Percentiles rank a stretch among this genome's conserved stretches.
Evolutionary conservation across 306 rosid genomes (phyloP).

Genomic region (Fagus sylvatica): DNA sequence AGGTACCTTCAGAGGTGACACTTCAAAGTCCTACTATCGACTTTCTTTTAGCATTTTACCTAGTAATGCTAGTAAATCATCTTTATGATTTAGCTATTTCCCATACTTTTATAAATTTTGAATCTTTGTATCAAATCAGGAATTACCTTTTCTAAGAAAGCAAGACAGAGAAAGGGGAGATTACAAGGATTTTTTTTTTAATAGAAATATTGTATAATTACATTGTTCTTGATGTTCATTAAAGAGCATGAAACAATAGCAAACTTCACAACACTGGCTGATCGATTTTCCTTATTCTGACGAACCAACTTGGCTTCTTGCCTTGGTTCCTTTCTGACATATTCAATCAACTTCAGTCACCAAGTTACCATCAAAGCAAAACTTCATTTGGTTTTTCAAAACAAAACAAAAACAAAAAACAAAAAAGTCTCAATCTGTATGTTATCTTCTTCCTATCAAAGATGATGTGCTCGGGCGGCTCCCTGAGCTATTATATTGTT

Average conservation of each 20-base stretch:
- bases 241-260: constrained; percentile 1
- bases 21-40: not conserved
- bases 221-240: not conserved
- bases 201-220: not conserved
- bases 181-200: not conserved
- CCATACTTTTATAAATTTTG: too few species aligned
- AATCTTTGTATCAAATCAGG: not conserved
- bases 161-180: not conserved
- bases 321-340: not conserved
- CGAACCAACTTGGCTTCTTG: not conserved
- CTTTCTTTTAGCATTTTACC: not conserved
- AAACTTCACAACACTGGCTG: not conserved
- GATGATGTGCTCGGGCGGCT: constrained; percentile 42
- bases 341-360: not conserved
- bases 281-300: not conserved
- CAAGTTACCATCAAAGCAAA: constrained; percentile 1
- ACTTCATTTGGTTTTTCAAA: not conserved
- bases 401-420: not conserved
- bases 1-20: not conserved
- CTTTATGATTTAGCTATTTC: not conserved
- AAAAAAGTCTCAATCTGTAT: not conserved
- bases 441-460: constrained; percentile 12
- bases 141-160: not conserved
- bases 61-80: not conserved
- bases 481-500: constrained; percentile 34